These are phyloP conservation scores for Suhomyces wounanorum DNA, from an alignment of 1,139 yeast species.

Conservation along the genomic window DNA sequence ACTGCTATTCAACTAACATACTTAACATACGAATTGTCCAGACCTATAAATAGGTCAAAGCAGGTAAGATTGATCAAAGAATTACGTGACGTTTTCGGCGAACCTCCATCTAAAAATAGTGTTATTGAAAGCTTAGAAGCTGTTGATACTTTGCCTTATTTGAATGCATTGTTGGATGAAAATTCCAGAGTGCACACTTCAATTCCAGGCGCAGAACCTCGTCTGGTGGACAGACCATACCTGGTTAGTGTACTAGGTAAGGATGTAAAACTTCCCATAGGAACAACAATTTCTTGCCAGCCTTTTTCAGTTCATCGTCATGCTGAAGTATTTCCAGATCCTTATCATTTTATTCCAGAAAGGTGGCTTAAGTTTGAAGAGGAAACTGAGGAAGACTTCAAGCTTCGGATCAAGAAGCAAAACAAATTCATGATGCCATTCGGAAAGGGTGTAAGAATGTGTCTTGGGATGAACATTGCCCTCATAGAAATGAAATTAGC, in stretches of 20 bases:
- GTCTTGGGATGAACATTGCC: constrained; percentile 72
- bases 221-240: constrained; percentile 43
- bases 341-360: constrained; percentile 57
- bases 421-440: constrained; percentile 63
- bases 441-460: constrained; percentile 77
- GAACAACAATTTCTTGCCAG: constrained; percentile 62
- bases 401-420: constrained; percentile 45
- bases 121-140: constrained; percentile 35
- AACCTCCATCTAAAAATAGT: constrained; percentile 26
- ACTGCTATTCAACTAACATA: constrained; percentile 69
- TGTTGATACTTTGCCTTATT: constrained; percentile 54
- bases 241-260: constrained; percentile 18
- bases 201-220: constrained; percentile 75
- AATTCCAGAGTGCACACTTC: constrained; percentile 65
- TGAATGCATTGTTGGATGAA: constrained; percentile 62
- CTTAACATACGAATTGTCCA: constrained; percentile 59
- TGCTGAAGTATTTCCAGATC: constrained; percentile 48
- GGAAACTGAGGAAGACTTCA: constrained; percentile 38
- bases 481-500: constrained; percentile 65
- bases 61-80: constrained; percentile 50
- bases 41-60: constrained; percentile 43
- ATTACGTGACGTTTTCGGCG: constrained; percentile 35
- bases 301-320: constrained; percentile 68
- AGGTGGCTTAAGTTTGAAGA: constrained; percentile 54
- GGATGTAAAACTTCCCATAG: constrained; percentile 46